A percentile compares a stretch with the other conserved stretches of the same genome.
Evolutionary conservation across 2,329 filamentous ascomycete species (phyloP).

Genomic region (Pyrenophora graminea): DNA sequence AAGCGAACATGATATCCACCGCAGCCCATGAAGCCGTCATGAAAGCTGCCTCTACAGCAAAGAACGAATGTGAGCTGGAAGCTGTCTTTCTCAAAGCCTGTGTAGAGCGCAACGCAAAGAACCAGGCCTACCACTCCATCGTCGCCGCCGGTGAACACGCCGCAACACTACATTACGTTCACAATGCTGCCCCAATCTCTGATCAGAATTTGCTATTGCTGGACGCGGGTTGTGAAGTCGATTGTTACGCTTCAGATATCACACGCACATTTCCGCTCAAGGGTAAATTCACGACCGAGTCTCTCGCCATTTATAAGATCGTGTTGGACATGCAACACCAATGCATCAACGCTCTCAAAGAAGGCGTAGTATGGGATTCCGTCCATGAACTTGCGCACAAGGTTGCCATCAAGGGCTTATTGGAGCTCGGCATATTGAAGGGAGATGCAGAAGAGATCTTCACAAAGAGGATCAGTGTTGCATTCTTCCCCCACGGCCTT

Average conservation of each 20-base stretch:
- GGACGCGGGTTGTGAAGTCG: constrained; percentile 71
- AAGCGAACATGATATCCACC: constrained; percentile 79
- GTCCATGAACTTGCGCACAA: constrained; percentile 79
- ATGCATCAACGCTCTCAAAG: constrained; percentile 72
- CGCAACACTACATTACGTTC: constrained; percentile 85
- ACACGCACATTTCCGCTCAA: constrained; percentile 86
- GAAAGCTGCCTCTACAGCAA: constrained; percentile 62
- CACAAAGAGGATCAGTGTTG: constrained; percentile 50
- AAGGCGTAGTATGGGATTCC: constrained; percentile 78
- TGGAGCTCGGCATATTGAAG: constrained; percentile 74
- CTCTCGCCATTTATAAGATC: constrained; percentile 69
- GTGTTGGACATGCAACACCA: constrained; percentile 86
- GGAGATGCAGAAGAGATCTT: constrained; percentile 57
- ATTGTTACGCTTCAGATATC: constrained; percentile 62
- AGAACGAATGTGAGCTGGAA: constrained; percentile 82
- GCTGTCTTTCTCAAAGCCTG: constrained; percentile 78
- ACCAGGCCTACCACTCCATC: constrained; percentile 88
- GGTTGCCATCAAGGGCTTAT: constrained; percentile 78
- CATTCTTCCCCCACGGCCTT: constrained; percentile 57
- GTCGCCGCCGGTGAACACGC: constrained; percentile 79
- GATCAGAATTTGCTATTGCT: constrained; percentile 80
- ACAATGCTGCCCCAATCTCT: constrained; percentile 46
- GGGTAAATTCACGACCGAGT: constrained; percentile 55
- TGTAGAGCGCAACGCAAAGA: constrained; percentile 72
- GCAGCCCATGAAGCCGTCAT: constrained; percentile 77